Base-by-base conservation (phyloP, 2,329 filamentous ascomycete species). In the Nannizziopsis barbatae region DNA sequence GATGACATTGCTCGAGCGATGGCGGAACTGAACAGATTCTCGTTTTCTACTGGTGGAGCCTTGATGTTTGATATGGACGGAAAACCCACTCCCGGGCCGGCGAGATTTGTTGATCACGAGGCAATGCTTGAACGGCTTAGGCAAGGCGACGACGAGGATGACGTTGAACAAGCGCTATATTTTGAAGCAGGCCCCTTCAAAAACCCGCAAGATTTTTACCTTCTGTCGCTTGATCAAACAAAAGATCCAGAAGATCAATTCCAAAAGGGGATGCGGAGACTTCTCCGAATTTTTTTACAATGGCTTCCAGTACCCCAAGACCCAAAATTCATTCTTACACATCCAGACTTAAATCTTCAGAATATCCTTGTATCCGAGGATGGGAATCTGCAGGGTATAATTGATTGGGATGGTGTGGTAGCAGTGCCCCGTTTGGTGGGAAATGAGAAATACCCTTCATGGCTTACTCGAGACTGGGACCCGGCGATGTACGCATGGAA, bases 391-490 rank as follows among this genome's bases (percentile, higher is more conserved):
- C 32, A 32, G 18, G 52, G 40, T n/a, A 27, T 54, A 5, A 49
- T 54, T 36, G 52, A 52, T 14, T 54, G 52, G 50, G 47, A 49
- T 36, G 52, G 50, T 14, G 50, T 52, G 20, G 36, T 41, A 6
- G 39, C 47, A 7, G 43, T 50, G 1, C 52, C 52, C 15, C 39
- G 50, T 33, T 15, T 27, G 22, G 15, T 54, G 18, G 50, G 50
- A 5, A 50, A 54, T 22, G 42, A 52, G 15, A 32, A 44, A 42
- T 54, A 42, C 32, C 52, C 50, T 10, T 44, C 39, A 12, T 54
- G 52, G 50, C 47, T 52, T 9, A 52, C 52, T 39, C 44, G 50
- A 14, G 52, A 54, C 18, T 50, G 50, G 52, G 44, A 52, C 42
- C 50, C 44, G 11, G 14, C 42, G 11, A 50, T 47, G 36, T 54